Percentiles rank a stretch among this genome's conserved stretches.
phyloP scores from a whole-genome alignment of 2,329 filamentous ascomycete genomes.

The Calonectria multiphialidica region DNA sequence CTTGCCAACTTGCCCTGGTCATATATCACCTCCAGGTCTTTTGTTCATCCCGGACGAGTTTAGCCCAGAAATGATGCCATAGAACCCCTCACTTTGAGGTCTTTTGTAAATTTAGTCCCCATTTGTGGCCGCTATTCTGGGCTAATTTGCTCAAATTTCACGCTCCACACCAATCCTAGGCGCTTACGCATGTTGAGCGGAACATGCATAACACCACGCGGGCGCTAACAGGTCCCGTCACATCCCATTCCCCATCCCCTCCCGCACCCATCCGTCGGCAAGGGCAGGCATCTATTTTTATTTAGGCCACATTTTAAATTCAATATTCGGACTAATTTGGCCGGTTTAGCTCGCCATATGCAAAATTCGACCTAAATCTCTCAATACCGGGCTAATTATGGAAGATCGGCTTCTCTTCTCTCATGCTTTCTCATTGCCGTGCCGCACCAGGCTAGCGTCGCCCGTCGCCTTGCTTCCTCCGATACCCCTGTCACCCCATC shows the following conservation, averaged over 20 bases:
- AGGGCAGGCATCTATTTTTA: slow-evolving; percentile 14
- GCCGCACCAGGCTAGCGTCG: slow-evolving; percentile 21
- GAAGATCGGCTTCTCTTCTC: slow-evolving; percentile 26
- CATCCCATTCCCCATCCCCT: slow-evolving; percentile 21
- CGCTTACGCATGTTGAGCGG: slow-evolving; percentile 40
- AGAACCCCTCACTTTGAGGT: slow-evolving; percentile 3
- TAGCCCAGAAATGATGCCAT: slow-evolving; percentile 19
- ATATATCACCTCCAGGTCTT: neutral
- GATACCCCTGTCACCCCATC: slow-evolving; percentile 22
- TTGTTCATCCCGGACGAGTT: slow-evolving; percentile 7
- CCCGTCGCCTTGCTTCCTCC: slow-evolving; percentile 24
- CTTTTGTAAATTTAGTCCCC: slow-evolving; percentile 25
- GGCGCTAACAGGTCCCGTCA: slow-evolving; percentile 43
- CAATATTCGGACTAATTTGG: slow-evolving; percentile 36
- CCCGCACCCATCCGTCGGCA: neutral
- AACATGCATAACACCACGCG: slow-evolving; percentile 31
- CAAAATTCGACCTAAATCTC: slow-evolving; percentile 27
- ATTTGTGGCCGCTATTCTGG: slow-evolving; percentile 36
- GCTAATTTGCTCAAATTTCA: slow-evolving; percentile 41
- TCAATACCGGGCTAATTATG: slow-evolving; percentile 41
- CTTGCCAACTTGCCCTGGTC: slow-evolving; percentile 10
- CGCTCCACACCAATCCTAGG: slow-evolving; percentile 18
- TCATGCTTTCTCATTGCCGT: neutral
- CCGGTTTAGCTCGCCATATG: neutral
- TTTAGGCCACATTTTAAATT: slow-evolving; percentile 42